These are phyloP conservation scores for Microcos paniculata DNA, from an alignment of 345 rosid genomes.

Conservation along the genomic window DNA sequence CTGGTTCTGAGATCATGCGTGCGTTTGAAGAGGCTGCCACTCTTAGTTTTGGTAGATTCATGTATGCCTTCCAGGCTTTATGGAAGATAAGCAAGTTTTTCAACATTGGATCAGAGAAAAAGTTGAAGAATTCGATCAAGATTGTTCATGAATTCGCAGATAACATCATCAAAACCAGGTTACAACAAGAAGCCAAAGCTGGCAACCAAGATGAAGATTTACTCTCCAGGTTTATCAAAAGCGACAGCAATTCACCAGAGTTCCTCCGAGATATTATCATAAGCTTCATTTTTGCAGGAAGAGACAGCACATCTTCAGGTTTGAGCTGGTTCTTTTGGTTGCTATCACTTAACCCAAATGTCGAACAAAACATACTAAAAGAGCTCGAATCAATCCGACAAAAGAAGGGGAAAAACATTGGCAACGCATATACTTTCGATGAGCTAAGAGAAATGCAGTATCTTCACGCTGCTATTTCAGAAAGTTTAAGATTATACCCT, in stretches of 20 bases:
- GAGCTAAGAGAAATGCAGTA: slow-evolving; percentile 40
- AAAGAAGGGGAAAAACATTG: not conserved
- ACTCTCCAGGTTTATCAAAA: slow-evolving; percentile 31
- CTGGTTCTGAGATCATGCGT: slow-evolving; percentile 19
- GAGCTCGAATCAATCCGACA: slow-evolving; percentile 27
- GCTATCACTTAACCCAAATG: slow-evolving; percentile 22
- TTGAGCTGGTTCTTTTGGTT: slow-evolving; percentile 54
- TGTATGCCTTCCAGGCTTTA: not conserved
- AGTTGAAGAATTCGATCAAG: slow-evolving; percentile 29
- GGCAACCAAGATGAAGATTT: slow-evolving; percentile 28
- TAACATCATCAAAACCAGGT: slow-evolving; percentile 23
- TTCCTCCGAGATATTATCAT: slow-evolving; percentile 32
- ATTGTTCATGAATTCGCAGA: slow-evolving; percentile 33
- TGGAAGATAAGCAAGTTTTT: slow-evolving; percentile 20
- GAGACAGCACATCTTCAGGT: slow-evolving; percentile 52
- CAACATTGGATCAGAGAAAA: slow-evolving; percentile 35
- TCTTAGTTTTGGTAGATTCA: slow-evolving; percentile 24
- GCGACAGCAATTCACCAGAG: slow-evolving; percentile 4
- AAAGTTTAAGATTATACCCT: slow-evolving; percentile 51
- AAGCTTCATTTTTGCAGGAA: slow-evolving; percentile 54
- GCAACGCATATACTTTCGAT: slow-evolving; percentile 17
- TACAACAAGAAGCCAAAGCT: slow-evolving; percentile 21
- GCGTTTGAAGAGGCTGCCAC: slow-evolving; percentile 29
- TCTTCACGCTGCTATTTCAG: slow-evolving; percentile 47
- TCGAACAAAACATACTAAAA: slow-evolving; percentile 25